phyloP scores from a whole-genome alignment of 2,329 filamentous ascomycete genomes.

The Teratosphaeria destructans region DNA sequence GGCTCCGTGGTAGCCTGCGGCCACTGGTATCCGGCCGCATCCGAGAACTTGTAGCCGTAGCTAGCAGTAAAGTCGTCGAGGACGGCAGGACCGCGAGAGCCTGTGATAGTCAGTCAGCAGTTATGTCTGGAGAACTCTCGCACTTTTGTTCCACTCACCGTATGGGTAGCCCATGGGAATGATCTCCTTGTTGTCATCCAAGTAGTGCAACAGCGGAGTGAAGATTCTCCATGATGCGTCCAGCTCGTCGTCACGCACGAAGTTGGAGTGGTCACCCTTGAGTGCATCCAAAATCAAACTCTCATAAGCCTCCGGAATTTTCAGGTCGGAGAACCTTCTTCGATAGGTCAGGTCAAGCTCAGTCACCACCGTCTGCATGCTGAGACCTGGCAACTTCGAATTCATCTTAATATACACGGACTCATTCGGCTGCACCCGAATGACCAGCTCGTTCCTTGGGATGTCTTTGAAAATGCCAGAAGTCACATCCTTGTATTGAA shows the following conservation, averaged over 20 bases:
- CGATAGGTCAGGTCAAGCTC: constrained; percentile 98
- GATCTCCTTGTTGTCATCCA: constrained; percentile 99
- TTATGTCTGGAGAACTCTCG: constrained; percentile 4
- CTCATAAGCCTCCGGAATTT: constrained; percentile 98
- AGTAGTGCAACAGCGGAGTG: constrained; percentile 91
- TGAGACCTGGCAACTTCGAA: constrained; percentile 94
- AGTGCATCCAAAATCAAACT: constrained; percentile 93
- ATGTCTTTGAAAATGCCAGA: constrained; percentile 99
- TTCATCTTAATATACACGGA: constrained; percentile 99
- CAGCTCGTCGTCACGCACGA: constrained; percentile 91
- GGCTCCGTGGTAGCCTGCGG: constrained; percentile 60
- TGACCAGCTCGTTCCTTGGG: constrained; percentile 95
- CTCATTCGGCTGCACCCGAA: constrained; percentile 98
- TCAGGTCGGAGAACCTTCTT: constrained; percentile 95
- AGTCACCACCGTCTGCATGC: constrained; percentile 98
- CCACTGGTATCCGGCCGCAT: constrained; percentile 93
- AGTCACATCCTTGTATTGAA: constrained; percentile 99
- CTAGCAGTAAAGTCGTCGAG: constrained; percentile 96
- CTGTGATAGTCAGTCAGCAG: constrained; percentile 38
- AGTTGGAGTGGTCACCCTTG: constrained; percentile 99
- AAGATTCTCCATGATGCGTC: constrained; percentile 99
- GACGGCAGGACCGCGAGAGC: constrained; percentile 89
- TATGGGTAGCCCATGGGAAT: constrained; percentile 99
- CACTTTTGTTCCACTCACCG: constrained; percentile 50
- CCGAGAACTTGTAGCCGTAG: constrained; percentile 98